Evolutionary conservation across 805 yeast species (phyloP).

Genomic region (Wickerhamiella brachini): DNA sequence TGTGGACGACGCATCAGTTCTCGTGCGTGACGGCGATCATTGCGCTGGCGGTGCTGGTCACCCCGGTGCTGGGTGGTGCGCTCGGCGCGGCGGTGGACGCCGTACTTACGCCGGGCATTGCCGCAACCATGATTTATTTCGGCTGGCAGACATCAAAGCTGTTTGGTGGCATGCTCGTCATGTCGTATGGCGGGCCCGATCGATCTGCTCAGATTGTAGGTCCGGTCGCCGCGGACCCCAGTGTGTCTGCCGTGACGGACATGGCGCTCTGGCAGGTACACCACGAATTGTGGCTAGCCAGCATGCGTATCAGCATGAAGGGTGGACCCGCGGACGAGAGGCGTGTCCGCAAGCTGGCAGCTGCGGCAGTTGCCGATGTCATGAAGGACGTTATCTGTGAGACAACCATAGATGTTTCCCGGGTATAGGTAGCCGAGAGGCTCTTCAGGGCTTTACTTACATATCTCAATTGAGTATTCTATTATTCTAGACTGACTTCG

Average conservation of each 20-base stretch:
- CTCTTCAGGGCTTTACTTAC: too few species aligned
- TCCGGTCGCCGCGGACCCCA: constrained; percentile 17
- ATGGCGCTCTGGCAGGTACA: constrained; percentile 32
- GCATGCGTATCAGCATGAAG: constrained; percentile 22
- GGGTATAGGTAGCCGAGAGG: too few species aligned
- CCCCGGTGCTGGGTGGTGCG: constrained; percentile 20
- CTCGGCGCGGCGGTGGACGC: constrained; percentile 22
- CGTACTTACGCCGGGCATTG: constrained; percentile 26
- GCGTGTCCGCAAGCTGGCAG: constrained; percentile 22
- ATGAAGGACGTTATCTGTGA: constrained; percentile 23
- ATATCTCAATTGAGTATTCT: too few species aligned
- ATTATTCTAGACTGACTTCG: too few species aligned
- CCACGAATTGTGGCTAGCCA: constrained; percentile 29
- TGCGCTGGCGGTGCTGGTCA: constrained; percentile 20
- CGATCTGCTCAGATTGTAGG: constrained; percentile 18
- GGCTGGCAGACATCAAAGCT: constrained; percentile 29
- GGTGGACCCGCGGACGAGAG: constrained; percentile 24
- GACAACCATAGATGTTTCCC: constrained; percentile 26
- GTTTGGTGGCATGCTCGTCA: constrained; percentile 31
- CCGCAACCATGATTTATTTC: constrained; percentile 27
- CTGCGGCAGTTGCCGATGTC: constrained; percentile 15
- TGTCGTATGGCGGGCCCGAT: constrained; percentile 30
- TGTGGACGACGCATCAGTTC: constrained; percentile 13
- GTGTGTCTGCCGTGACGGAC: constrained; percentile 22
- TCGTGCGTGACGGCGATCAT: constrained; percentile 21